These are phyloP conservation scores for Chytridiales sp. DNA, from an alignment of 371 early-diverging fungal species.

Conservation along the genomic window DNA sequence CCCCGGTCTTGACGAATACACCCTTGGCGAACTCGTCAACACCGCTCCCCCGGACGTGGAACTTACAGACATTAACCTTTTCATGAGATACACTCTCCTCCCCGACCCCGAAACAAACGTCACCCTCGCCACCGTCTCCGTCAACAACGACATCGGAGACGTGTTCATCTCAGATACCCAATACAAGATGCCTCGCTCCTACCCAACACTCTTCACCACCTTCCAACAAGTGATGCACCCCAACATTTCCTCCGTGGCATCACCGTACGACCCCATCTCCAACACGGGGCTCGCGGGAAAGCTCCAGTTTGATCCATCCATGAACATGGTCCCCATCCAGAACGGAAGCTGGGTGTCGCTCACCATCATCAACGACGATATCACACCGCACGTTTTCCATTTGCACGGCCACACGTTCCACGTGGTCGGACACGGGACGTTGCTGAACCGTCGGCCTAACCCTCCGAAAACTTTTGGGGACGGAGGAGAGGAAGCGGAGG, in stretches of 20 bases:
- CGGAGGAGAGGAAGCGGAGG: too few relatives aligned
- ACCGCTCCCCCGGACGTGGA: background rate
- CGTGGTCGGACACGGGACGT: slow-evolving; percentile 13
- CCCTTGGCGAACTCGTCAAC: too few relatives aligned
- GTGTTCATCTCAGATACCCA: too few relatives aligned
- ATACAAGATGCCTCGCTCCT: too few relatives aligned
- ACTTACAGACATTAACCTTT: background rate
- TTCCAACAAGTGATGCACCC: too few relatives aligned
- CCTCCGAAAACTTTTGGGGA: too few relatives aligned
- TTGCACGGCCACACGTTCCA: slow-evolving; percentile 31
- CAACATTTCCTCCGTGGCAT: too few relatives aligned
- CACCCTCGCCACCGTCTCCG: background rate
- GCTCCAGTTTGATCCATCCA: too few relatives aligned
- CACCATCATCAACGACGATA: slow-evolving; percentile 20
- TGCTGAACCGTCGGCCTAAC: slow-evolving; percentile 1
- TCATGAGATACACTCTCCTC: background rate
- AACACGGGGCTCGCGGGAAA: too few relatives aligned
- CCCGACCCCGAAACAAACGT: slow-evolving; percentile 2
- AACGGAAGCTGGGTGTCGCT: slow-evolving; percentile 11
- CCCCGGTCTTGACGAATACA: slow-evolving; percentile 5
- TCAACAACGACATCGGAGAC: background rate
- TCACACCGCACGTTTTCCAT: slow-evolving; percentile 28
- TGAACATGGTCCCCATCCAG: too few relatives aligned
- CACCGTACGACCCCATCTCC: too few relatives aligned
- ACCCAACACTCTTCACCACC: too few relatives aligned